phyloP scores from a whole-genome alignment of 2,329 filamentous ascomycete species.

The Colletotrichum spinosum region DNA sequence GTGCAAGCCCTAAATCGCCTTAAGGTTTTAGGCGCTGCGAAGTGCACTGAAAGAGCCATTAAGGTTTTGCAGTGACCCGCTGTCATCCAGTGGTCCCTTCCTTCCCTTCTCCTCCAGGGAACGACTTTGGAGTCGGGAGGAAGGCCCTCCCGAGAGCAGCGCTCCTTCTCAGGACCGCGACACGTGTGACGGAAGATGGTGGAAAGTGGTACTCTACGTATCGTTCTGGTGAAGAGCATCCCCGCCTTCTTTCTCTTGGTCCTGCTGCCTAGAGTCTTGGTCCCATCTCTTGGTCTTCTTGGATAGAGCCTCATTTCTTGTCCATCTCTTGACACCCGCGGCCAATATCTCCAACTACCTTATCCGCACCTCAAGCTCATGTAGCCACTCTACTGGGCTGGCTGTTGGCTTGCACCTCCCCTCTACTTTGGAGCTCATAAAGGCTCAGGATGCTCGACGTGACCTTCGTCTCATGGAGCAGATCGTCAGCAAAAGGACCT shows the following conservation, averaged over 20 bases:
- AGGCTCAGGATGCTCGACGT: too few species aligned
- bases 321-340: slow-evolving; percentile 7
- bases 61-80: slow-evolving; percentile 20
- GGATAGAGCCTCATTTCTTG: slow-evolving; percentile 34
- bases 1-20: slow-evolving; percentile 24
- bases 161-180: background rate
- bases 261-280: slow-evolving; percentile 19
- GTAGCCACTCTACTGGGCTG: too few species aligned
- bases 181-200: background rate
- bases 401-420: too few species aligned
- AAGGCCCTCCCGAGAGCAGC: too few species aligned
- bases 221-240: background rate
- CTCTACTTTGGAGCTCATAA: too few species aligned
- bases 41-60: background rate
- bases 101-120: too few species aligned
- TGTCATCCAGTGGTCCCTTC: background rate
- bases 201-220: background rate
- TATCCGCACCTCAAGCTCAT: too few species aligned
- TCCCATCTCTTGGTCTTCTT: slow-evolving; percentile 26
- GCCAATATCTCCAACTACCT: slow-evolving; percentile 10
- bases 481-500: slow-evolving; percentile 11
- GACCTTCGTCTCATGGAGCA: slow-evolving; percentile 13
- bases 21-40: slow-evolving; percentile 27
- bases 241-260: slow-evolving; percentile 16
- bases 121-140: too few species aligned